phyloP scores from a whole-genome alignment of 164 flowering plant species.

The Magnolia changhungtana region DNA sequence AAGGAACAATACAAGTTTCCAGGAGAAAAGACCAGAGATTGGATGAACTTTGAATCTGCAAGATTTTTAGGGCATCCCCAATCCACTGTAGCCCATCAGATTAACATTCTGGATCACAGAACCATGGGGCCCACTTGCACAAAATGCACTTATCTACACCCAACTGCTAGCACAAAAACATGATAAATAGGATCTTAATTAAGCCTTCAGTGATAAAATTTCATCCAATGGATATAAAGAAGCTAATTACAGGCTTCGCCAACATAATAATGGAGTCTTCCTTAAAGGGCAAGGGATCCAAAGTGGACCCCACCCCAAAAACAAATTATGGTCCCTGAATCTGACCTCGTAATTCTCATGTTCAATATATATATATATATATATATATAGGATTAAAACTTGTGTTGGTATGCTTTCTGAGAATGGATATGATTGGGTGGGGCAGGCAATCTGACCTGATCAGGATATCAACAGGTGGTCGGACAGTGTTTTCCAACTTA shows the following conservation, averaged over 20 bases:
- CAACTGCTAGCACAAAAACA: no score
- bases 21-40: no score
- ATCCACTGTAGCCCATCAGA: no score
- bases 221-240: neutral
- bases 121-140: no score
- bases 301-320: neutral
- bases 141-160: no score
- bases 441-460: constrained; percentile 4
- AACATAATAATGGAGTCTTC: neutral
- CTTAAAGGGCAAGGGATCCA: neutral
- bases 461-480: neutral
- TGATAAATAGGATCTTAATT: no score
- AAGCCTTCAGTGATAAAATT: neutral
- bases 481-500: constrained; percentile 16
- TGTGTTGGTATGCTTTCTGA: neutral
- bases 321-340: neutral
- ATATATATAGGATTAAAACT: neutral
- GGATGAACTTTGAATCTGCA: no score
- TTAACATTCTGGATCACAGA: no score
- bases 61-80: no score
- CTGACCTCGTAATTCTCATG: neutral
- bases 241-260: neutral
- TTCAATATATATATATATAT: neutral
- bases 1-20: no score
- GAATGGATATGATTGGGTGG: neutral